Conservation (phyloP, 2,329 filamentous ascomycete genomes). For the Colletotrichum musicola region DNA sequence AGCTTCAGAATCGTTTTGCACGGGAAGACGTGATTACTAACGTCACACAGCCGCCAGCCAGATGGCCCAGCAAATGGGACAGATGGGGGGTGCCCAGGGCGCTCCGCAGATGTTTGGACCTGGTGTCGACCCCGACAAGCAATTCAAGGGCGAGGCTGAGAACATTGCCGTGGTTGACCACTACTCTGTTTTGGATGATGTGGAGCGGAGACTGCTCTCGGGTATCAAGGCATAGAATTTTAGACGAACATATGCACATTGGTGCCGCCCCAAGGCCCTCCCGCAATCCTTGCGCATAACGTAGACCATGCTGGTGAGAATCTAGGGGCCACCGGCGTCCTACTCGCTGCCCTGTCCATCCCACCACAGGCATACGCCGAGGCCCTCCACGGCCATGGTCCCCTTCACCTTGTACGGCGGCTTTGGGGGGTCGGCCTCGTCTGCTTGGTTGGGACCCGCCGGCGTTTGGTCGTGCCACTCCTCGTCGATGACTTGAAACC, state of each 20-base stretch:
- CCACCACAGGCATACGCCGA: slow-evolving; percentile 76
- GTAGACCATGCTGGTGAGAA: background rate
- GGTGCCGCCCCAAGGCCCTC: slow-evolving; percentile 10
- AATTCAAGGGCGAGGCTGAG: slow-evolving; percentile 92
- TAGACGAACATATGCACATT: slow-evolving; percentile 28
- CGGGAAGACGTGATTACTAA: slow-evolving; percentile 43
- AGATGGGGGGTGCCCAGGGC: slow-evolving; percentile 74
- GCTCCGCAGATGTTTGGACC: slow-evolving; percentile 85
- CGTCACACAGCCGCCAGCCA: slow-evolving; percentile 82
- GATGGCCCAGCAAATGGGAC: slow-evolving; percentile 90
- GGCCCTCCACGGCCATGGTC: slow-evolving; percentile 72
- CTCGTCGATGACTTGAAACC: slow-evolving; percentile 88
- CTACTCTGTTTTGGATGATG: slow-evolving; percentile 88
- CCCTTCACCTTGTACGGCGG: slow-evolving; percentile 79
- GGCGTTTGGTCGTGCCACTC: slow-evolving; percentile 92
- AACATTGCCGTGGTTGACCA: slow-evolving; percentile 96
- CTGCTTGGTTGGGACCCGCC: slow-evolving; percentile 72
- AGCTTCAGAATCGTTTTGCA: slow-evolving; percentile 47
- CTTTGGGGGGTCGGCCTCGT: slow-evolving; percentile 71
- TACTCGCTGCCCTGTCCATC: slow-evolving; percentile 49
- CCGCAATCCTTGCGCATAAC: slow-evolving; percentile 3
- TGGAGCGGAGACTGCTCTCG: slow-evolving; percentile 85
- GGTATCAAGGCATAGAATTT: slow-evolving; percentile 56
- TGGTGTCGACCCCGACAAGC: slow-evolving; percentile 94
- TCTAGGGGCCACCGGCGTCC: slow-evolving; percentile 15